phyloP scores from a whole-genome alignment of 805 yeast genomes.

The Barnettozyma botsteinii region DNA sequence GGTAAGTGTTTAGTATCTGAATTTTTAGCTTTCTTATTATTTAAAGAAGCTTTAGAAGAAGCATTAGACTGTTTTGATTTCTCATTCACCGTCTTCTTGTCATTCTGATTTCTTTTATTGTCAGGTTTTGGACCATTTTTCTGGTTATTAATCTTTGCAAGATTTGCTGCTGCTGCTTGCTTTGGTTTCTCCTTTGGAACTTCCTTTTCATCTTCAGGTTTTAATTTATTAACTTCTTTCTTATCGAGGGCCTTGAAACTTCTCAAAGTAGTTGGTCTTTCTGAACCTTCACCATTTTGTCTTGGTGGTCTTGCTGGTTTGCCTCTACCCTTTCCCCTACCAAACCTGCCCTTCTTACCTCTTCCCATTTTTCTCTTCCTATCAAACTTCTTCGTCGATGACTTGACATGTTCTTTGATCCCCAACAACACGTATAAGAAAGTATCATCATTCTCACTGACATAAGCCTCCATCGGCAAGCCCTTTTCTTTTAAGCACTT shows the following conservation, averaged over 20 bases:
- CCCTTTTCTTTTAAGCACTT: conserved; percentile 33
- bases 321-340: conserved; percentile 10
- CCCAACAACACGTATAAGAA: conserved; percentile 45
- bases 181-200: background rate
- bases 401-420: conserved; percentile 33
- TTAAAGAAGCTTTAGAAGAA: too few species aligned
- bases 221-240: conserved; percentile 19
- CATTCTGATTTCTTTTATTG: too few species aligned
- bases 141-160: too few species aligned
- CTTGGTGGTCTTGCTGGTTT: conserved; percentile 15
- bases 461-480: conserved; percentile 18
- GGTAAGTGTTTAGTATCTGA: too few species aligned
- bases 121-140: too few species aligned
- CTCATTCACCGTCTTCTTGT: too few species aligned
- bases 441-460: conserved; percentile 41
- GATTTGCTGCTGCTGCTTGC: too few species aligned
- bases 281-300: conserved; percentile 1
- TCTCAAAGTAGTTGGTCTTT: conserved; percentile 31
- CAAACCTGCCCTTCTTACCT: conserved; percentile 20
- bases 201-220: conserved; percentile 18
- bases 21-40: too few species aligned
- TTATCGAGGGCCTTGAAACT: conserved; percentile 31
- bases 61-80: too few species aligned
- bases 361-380: conserved; percentile 34
- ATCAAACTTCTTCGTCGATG: conserved; percentile 9